Evolutionary conservation across 495 filamentous ascomycete genomes (phyloP).

Genomic region (Aspergillus hancockii): DNA sequence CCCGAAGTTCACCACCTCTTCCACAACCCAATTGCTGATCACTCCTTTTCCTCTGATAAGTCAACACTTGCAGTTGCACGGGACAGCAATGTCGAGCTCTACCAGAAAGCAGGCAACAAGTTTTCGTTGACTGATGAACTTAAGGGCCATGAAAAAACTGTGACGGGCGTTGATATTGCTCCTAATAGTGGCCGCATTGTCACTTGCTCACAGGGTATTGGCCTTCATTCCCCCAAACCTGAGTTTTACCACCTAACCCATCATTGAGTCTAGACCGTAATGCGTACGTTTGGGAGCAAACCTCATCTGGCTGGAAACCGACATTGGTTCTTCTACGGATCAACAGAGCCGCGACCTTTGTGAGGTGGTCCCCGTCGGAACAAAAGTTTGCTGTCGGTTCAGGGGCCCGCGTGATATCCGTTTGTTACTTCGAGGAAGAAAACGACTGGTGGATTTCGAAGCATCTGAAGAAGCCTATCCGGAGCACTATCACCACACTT

Average conservation of each 20-base stretch:
- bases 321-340: constrained; percentile 96
- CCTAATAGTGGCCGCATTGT: constrained; percentile 88
- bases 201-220: constrained; percentile 88
- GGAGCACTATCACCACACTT: constrained; percentile 90
- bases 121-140: constrained; percentile 89
- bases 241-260: constrained; percentile 7
- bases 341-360: constrained; percentile 94
- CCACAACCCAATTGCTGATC: constrained; percentile 93
- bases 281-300: constrained; percentile 96
- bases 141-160: constrained; percentile 93
- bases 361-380: constrained; percentile 96
- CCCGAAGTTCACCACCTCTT: constrained; percentile 97
- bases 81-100: constrained; percentile 90
- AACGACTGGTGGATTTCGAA: constrained; percentile 99
- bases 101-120: constrained; percentile 67
- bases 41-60: constrained; percentile 93
- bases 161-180: constrained; percentile 95
- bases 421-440: constrained; percentile 98
- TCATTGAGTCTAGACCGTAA: constrained; percentile 74
- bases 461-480: constrained; percentile 97
- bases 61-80: constrained; percentile 87
- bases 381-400: constrained; percentile 97
- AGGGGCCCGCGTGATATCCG: constrained; percentile 90
- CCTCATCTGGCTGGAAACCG: constrained; percentile 88
- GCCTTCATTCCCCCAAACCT: constrained; percentile 1